A percentile compares a stretch with the other conserved stretches of the same genome.
phyloP scores from a whole-genome alignment of 2,329 filamentous ascomycete species.

The Elsinoe fawcettii region DNA sequence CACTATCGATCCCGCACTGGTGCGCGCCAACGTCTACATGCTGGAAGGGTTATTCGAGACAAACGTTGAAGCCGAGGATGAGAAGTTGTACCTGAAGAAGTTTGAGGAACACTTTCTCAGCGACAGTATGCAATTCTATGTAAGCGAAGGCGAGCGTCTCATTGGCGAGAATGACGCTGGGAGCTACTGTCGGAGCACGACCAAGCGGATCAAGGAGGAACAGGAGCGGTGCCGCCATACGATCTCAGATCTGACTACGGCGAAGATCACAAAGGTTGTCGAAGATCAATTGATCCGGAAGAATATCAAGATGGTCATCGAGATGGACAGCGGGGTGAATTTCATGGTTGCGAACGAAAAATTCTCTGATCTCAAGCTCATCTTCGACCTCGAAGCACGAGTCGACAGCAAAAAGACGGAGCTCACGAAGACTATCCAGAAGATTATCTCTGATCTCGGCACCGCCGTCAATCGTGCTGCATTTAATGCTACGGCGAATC shows the following conservation, averaged over 20 bases:
- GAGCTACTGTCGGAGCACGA: slow-evolving; percentile 70
- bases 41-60: slow-evolving; percentile 80
- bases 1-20: slow-evolving; percentile 71
- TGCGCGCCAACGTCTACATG: slow-evolving; percentile 82
- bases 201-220: slow-evolving; percentile 70
- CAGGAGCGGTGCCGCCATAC: slow-evolving; percentile 74
- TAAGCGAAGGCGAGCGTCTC: slow-evolving; percentile 63
- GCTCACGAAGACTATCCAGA: slow-evolving; percentile 63
- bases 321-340: slow-evolving; percentile 76
- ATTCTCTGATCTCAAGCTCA: slow-evolving; percentile 65
- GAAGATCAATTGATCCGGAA: slow-evolving; percentile 71
- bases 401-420: slow-evolving; percentile 68
- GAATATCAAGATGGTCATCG: slow-evolving; percentile 73
- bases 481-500: slow-evolving; percentile 48
- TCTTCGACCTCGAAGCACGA: slow-evolving; percentile 70
- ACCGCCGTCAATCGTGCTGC: slow-evolving; percentile 69
- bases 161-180: slow-evolving; percentile 72
- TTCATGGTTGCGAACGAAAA: slow-evolving; percentile 91
- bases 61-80: slow-evolving; percentile 64
- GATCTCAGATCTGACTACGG: slow-evolving; percentile 62
- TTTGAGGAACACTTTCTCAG: slow-evolving; percentile 75
- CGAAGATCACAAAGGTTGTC: slow-evolving; percentile 67
- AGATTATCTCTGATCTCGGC: slow-evolving; percentile 70
- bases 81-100: slow-evolving; percentile 72
- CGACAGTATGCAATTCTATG: slow-evolving; percentile 67